Percentiles rank a stretch among this genome's conserved stretches.
These are phyloP conservation scores for Cutaneotrichosporon sp. DNA, from an alignment of 1,284 basidiomycete genomes.

Conservation along the genomic window DNA sequence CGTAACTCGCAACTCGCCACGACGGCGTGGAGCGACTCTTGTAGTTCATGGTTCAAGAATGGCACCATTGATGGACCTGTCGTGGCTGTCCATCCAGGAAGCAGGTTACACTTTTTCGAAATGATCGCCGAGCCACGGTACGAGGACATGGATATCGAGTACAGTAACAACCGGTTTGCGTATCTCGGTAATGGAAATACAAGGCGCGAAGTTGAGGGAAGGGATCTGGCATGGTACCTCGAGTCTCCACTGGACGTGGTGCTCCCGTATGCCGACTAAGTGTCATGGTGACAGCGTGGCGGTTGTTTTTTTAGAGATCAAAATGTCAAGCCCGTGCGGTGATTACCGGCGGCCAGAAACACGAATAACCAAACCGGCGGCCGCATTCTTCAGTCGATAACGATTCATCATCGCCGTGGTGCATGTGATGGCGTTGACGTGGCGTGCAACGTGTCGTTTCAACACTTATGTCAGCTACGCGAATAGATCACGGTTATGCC, in stretches of 20 bases:
- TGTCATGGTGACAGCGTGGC: background rate
- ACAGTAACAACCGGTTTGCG: background rate
- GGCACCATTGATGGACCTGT: conserved; percentile 19
- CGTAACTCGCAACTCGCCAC: conserved; percentile 32
- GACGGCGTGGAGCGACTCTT: conserved; percentile 32
- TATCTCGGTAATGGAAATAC: conserved; percentile 7
- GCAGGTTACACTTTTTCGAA: conserved; percentile 30
- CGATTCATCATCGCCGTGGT: background rate
- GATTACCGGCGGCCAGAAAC: background rate
- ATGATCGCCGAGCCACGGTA: conserved; percentile 37
- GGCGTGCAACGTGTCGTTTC: background rate
- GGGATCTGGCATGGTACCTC: conserved; percentile 4
- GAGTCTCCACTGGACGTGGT: background rate
- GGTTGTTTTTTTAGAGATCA: background rate
- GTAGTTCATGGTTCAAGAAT: conserved; percentile 36
- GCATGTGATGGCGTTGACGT: background rate
- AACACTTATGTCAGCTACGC: background rate
- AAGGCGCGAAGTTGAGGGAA: conserved; percentile 3
- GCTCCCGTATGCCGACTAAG: background rate
- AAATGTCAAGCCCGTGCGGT: background rate
- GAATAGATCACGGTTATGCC: too few relatives aligned
- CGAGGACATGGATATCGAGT: conserved; percentile 38
- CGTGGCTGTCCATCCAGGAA: conserved; percentile 30
- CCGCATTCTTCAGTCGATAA: background rate
- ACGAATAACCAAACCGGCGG: background rate